Conservation (phyloP, 495 filamentous ascomycete genomes). For the Lasiosphaeris hirsuta region DNA sequence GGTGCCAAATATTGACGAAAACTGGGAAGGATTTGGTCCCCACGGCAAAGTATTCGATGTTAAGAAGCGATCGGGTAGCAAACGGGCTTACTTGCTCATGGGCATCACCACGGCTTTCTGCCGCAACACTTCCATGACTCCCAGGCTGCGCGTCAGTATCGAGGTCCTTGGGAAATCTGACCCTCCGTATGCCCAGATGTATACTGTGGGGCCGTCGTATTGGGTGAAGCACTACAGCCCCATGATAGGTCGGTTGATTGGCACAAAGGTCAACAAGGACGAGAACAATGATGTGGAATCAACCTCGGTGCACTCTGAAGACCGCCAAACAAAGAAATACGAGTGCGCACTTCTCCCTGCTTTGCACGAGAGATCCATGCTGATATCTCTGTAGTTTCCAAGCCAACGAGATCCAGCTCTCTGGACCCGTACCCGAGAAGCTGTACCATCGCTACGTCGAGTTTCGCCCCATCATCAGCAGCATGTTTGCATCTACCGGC, state of each 20-base stretch:
- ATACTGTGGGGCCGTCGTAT: slow-evolving; percentile 69
- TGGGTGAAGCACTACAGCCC: slow-evolving; percentile 87
- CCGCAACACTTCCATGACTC: slow-evolving; percentile 51
- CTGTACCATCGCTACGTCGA: slow-evolving; percentile 91
- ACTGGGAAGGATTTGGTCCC: slow-evolving; percentile 66
- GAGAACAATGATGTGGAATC: slow-evolving; percentile 36
- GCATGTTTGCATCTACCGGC: slow-evolving; percentile 78
- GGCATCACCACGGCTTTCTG: slow-evolving; percentile 55
- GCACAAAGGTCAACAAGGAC: slow-evolving; percentile 62
- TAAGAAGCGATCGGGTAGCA: slow-evolving; percentile 80
- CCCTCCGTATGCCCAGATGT: slow-evolving; percentile 69
- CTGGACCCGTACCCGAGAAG: slow-evolving; percentile 71
- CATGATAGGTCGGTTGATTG: slow-evolving; percentile 77
- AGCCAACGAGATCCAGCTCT: slow-evolving; percentile 86
- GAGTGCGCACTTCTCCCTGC: slow-evolving; percentile 50
- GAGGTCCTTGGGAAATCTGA: slow-evolving; percentile 73
- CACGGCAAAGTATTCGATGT: slow-evolving; percentile 59
- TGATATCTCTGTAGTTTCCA: slow-evolving; percentile 62
- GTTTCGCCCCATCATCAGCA: slow-evolving; percentile 83
- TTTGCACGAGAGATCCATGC: neutral
- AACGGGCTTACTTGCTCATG: slow-evolving; percentile 73
- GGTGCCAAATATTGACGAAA: slow-evolving; percentile 52
- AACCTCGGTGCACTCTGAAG: slow-evolving; percentile 18
- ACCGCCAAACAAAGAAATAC: slow-evolving; percentile 61
- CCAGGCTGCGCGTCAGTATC: slow-evolving; percentile 61